A percentile compares a stretch with the other conserved stretches of the same genome.
Evolutionary conservation across 257 asterid species (phyloP).

Genomic region (Capsicum pubescens): DNA sequence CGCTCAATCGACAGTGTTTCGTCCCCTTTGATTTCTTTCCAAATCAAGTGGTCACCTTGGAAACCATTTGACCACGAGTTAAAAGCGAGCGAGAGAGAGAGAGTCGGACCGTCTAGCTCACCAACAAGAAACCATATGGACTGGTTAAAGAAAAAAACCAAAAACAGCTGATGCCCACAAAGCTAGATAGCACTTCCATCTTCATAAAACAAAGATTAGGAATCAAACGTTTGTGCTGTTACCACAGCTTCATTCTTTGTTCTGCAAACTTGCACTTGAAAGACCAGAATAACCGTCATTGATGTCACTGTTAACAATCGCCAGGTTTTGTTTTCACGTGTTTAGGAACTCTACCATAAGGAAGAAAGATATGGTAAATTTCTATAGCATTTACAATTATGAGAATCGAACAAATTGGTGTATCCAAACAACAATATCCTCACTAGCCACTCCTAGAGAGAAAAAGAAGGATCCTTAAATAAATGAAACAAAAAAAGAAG

Average conservation of each 20-base stretch:
- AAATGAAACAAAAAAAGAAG: conserved; percentile 9
- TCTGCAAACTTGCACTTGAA: neutral
- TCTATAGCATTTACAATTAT: conserved; percentile 37
- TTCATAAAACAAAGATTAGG: neutral
- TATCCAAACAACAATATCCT: conserved; percentile 16
- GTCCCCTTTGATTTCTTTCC: too few species aligned
- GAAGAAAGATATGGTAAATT: neutral
- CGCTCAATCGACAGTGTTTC: too few species aligned
- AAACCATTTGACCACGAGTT: neutral
- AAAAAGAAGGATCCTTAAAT: neutral
- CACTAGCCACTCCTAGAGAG: neutral
- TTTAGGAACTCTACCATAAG: neutral
- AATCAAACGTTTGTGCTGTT: neutral
- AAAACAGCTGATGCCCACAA: neutral
- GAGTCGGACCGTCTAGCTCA: neutral
- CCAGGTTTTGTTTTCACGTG: neutral
- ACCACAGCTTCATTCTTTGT: neutral
- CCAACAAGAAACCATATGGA: neutral
- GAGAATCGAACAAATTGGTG: conserved; percentile 31
- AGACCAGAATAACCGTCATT: neutral
- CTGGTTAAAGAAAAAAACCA: neutral
- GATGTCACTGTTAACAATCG: neutral
- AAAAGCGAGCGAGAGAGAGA: neutral
- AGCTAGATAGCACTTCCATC: neutral
- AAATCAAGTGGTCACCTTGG: too few species aligned